These are phyloP conservation scores for Skeletonema menzelii DNA, from an alignment of 108 stramenopile species.

Conservation along the genomic window DNA sequence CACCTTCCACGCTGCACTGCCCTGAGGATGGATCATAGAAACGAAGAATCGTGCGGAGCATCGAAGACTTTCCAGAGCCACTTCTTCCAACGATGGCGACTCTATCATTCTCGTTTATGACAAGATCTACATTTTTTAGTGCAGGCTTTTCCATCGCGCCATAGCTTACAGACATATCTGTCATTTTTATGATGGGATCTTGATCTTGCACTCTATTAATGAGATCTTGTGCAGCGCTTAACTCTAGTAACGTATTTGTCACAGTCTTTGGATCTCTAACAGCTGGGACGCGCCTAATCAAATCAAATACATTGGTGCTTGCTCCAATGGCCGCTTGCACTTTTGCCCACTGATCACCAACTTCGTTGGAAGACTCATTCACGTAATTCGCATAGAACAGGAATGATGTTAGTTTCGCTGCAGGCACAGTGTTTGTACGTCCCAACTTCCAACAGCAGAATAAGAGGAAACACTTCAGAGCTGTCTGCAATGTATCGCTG, in stretches of 20 bases:
- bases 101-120: conserved; percentile 85
- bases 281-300: conserved; percentile 67
- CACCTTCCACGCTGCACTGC: conserved; percentile 71
- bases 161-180: conserved; percentile 65
- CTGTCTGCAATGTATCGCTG: conserved; percentile 71
- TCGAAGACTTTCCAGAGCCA: conserved; percentile 93
- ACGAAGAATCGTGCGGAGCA: conserved; percentile 83
- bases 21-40: conserved; percentile 95
- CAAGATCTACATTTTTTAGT: conserved; percentile 61
- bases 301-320: conserved; percentile 80
- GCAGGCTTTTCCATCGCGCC: conserved; percentile 76
- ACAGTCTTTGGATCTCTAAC: conserved; percentile 62
- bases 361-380: conserved; percentile 80
- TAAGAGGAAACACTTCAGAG: conserved; percentile 59
- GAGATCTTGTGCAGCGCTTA: conserved; percentile 27
- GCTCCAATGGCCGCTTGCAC: conserved; percentile 84
- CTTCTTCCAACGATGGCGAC: conserved; percentile 93
- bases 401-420: conserved; percentile 74
- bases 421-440: conserved; percentile 59
- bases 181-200: conserved; percentile 59
- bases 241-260: conserved; percentile 33
- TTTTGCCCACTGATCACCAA: conserved; percentile 89
- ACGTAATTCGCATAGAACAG: conserved; percentile 86
- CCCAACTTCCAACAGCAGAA: conserved; percentile 74
- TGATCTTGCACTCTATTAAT: conserved; percentile 11